These are phyloP conservation scores for Boletus patriciae DNA, from an alignment of 768 basidiomycete species.

Conservation along the genomic window DNA sequence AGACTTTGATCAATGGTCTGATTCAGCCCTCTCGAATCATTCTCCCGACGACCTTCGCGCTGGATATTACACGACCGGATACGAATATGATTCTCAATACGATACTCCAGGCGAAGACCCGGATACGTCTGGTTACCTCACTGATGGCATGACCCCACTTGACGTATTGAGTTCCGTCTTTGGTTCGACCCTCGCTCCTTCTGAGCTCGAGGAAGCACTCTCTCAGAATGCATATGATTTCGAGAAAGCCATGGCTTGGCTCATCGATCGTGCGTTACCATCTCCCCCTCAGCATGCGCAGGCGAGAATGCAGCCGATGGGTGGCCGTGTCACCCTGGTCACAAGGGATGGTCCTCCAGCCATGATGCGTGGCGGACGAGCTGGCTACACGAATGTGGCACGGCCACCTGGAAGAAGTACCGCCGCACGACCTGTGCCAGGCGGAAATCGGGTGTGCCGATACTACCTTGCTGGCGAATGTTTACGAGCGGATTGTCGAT, in stretches of 20 bases:
- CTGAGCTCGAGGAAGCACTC: conserved; percentile 92
- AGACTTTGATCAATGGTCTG: conserved; percentile 62
- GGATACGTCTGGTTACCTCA: conserved; percentile 61
- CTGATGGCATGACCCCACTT: conserved; percentile 95
- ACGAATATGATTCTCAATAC: conserved; percentile 34
- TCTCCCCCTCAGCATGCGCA: conserved; percentile 40
- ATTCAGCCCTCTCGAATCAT: conserved; percentile 51
- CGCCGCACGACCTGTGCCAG: conserved; percentile 38
- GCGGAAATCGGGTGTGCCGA: conserved; percentile 79
- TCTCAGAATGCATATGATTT: conserved; percentile 90
- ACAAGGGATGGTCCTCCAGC: conserved; percentile 49
- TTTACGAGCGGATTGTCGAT: conserved; percentile 92
- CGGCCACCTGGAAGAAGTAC: conserved; percentile 27
- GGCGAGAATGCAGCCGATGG: conserved; percentile 57
- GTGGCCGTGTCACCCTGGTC: conserved; percentile 66
- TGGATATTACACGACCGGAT: conserved; percentile 31
- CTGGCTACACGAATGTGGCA: conserved; percentile 31
- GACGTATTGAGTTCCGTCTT: conserved; percentile 95
- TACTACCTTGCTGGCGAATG: conserved; percentile 98
- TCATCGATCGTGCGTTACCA: conserved; percentile 72
- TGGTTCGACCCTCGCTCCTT: conserved; percentile 83
- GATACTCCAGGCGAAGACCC: conserved; percentile 41
- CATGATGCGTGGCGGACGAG: conserved; percentile 44
- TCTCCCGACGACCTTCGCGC: conserved; percentile 51
- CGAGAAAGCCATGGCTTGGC: conserved; percentile 92